Conservation (phyloP, 441 rosid genomes). For the Isatis lusitanica region DNA sequence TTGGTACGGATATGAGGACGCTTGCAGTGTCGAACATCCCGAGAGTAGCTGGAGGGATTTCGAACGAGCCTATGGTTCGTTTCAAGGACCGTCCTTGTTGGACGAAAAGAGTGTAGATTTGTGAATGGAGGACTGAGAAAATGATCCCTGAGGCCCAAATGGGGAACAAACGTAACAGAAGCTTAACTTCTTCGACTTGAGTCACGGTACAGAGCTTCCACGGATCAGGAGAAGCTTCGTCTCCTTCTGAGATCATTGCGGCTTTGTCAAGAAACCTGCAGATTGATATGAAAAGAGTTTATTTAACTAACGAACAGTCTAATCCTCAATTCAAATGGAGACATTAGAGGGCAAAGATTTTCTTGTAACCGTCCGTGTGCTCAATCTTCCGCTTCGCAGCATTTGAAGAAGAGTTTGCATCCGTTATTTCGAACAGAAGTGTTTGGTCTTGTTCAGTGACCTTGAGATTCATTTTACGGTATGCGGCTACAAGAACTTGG, state of each 20-base stretch:
- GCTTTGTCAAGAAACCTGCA: slow-evolving; percentile 59
- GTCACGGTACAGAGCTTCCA: slow-evolving; percentile 57
- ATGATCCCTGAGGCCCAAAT: slow-evolving; percentile 56
- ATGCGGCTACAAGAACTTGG: slow-evolving; percentile 47
- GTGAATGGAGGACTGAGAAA: slow-evolving; percentile 50
- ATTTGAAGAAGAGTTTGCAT: background rate
- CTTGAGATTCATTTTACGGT: slow-evolving; percentile 34
- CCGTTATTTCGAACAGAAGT: slow-evolving; percentile 5
- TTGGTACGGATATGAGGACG: slow-evolving; percentile 42
- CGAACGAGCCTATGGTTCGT: slow-evolving; percentile 39
- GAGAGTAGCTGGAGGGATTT: slow-evolving; percentile 57
- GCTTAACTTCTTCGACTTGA: slow-evolving; percentile 67
- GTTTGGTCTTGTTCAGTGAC: slow-evolving; percentile 23
- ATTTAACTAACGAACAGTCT: background rate
- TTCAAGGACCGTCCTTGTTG: slow-evolving; percentile 67
- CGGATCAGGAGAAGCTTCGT: slow-evolving; percentile 14
- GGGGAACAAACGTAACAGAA: slow-evolving; percentile 49
- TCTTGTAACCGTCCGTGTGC: slow-evolving; percentile 48
- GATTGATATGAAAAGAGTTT: background rate
- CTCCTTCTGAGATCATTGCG: slow-evolving; percentile 34
- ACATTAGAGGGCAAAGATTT: slow-evolving; percentile 4
- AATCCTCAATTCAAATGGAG: background rate
- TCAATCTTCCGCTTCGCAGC: slow-evolving; percentile 34
- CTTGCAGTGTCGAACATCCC: slow-evolving; percentile 48
- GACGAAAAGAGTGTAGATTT: slow-evolving; percentile 52